phyloP scores from a whole-genome alignment of 805 yeast genomes.

The Kodamaea sagamina region DNA sequence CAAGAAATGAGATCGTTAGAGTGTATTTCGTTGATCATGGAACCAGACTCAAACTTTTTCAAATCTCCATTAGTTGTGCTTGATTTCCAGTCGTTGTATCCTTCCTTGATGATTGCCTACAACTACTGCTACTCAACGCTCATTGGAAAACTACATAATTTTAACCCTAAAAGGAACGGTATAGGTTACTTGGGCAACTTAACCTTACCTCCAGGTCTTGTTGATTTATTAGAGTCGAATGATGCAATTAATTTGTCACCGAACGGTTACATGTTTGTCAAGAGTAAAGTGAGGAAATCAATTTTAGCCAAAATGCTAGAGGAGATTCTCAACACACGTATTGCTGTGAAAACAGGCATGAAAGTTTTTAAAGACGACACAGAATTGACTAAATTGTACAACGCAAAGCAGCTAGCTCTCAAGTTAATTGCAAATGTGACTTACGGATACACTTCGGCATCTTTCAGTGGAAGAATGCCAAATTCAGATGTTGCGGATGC shows the following conservation, averaged over 20 bases:
- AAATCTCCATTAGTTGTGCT: slow-evolving; percentile 87
- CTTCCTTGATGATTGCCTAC: slow-evolving; percentile 88
- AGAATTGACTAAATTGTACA: slow-evolving; percentile 56
- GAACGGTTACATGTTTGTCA: slow-evolving; percentile 80
- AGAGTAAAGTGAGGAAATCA: slow-evolving; percentile 65
- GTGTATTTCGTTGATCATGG: slow-evolving; percentile 88
- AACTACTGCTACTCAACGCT: slow-evolving; percentile 83
- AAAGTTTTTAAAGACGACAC: slow-evolving; percentile 47
- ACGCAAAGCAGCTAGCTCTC: slow-evolving; percentile 81
- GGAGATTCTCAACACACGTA: slow-evolving; percentile 78
- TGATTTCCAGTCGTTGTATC: slow-evolving; percentile 93
- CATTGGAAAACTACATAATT: slow-evolving; percentile 61
- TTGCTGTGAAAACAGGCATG: slow-evolving; percentile 78
- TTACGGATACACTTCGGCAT: slow-evolving; percentile 93
- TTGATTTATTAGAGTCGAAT: slow-evolving; percentile 53
- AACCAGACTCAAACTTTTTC: slow-evolving; percentile 81
- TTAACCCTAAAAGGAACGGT: slow-evolving; percentile 46
- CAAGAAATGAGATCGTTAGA: slow-evolving; percentile 83
- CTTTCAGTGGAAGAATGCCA: slow-evolving; percentile 97
- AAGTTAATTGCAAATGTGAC: slow-evolving; percentile 93
- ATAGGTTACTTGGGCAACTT: slow-evolving; percentile 55
- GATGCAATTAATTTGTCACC: slow-evolving; percentile 67
- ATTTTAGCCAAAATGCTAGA: slow-evolving; percentile 79
- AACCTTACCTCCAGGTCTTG: slow-evolving; percentile 53
- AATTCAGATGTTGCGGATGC: slow-evolving; percentile 94